Percentiles rank a stretch among this genome's conserved stretches.
Evolutionary conservation across 192 early-diverging fungal species (phyloP).

Genomic region (Diversispora epigaea): DNA sequence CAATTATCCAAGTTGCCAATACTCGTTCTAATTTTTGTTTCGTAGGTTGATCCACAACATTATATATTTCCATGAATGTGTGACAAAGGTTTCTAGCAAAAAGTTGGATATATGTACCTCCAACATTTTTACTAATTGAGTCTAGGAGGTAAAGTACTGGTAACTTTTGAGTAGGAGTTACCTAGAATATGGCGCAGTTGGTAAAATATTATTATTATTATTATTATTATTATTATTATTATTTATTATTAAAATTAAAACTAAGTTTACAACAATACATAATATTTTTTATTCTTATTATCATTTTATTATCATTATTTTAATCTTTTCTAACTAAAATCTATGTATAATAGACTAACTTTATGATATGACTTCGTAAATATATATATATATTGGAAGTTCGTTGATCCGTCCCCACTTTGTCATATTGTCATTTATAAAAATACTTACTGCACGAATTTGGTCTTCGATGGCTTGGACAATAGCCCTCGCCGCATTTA

Average conservation of each 20-base stretch:
- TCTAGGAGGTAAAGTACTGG: slow-evolving; percentile 90
- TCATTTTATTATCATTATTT: no score
- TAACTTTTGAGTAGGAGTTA: slow-evolving; percentile 72
- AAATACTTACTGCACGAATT: slow-evolving; percentile 48
- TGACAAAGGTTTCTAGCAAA: slow-evolving; percentile 74
- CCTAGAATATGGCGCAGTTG: slow-evolving; percentile 48
- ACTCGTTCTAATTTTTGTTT: slow-evolving; percentile 73
- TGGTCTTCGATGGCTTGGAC: slow-evolving; percentile 72
- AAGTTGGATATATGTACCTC: slow-evolving; percentile 67
- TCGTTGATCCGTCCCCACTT: no score
- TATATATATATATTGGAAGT: no score
- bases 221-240: no score
- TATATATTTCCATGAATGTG: slow-evolving; percentile 76
- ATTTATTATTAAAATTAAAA: no score
- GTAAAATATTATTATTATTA: no score
- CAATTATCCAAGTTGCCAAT: slow-evolving; percentile 78
- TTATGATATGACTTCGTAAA: no score
- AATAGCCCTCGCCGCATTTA: slow-evolving; percentile 64
- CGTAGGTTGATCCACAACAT: slow-evolving; percentile 63
- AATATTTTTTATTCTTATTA: neutral
- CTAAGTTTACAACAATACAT: neutral
- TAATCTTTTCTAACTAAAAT: no score
- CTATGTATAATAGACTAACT: no score
- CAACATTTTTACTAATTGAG: slow-evolving; percentile 95
- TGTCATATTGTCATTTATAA: neutral